phyloP scores from a whole-genome alignment of 2,329 filamentous ascomycete genomes.

The Apiospora arundinis region DNA sequence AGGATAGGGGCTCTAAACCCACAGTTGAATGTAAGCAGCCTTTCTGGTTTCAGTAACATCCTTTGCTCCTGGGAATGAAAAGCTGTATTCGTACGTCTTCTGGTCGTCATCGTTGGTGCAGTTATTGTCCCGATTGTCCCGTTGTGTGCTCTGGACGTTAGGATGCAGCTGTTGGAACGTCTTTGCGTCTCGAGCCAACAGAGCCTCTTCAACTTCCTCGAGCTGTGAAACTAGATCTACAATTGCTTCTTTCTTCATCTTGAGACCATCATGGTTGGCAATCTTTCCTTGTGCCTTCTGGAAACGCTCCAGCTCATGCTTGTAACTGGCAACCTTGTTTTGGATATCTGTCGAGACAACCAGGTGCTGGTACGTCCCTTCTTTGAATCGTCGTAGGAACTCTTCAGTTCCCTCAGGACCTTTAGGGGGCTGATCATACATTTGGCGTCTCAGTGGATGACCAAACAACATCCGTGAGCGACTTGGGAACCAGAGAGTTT shows the following conservation, averaged over 20 bases:
- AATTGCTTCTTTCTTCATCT: constrained; percentile 64
- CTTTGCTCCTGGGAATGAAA: constrained; percentile 58
- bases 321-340: constrained; percentile 33
- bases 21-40: constrained; percentile 68
- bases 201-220: constrained; percentile 57
- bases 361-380: constrained; percentile 68
- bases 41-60: constrained; percentile 62
- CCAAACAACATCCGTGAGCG: not conserved
- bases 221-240: constrained; percentile 56
- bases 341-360: constrained; percentile 49
- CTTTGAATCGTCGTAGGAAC: constrained; percentile 57
- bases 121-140: not conserved
- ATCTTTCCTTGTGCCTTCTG: constrained; percentile 43
- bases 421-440: constrained; percentile 29
- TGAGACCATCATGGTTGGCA: constrained; percentile 36
- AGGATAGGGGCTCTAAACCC: constrained; percentile 40
- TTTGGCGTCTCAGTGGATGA: not conserved
- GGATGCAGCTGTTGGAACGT: constrained; percentile 70
- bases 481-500: not conserved
- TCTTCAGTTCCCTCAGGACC: constrained; percentile 50
- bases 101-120: constrained; percentile 26
- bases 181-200: constrained; percentile 68
- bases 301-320: constrained; percentile 40
- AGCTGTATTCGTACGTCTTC: constrained; percentile 53
- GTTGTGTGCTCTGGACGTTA: constrained; percentile 43